Percentiles rank a stretch among this genome's conserved stretches.
Evolutionary conservation across 2,329 filamentous ascomycete species (phyloP).

Genomic region (Pseudogymnoascus verrucosus): DNA sequence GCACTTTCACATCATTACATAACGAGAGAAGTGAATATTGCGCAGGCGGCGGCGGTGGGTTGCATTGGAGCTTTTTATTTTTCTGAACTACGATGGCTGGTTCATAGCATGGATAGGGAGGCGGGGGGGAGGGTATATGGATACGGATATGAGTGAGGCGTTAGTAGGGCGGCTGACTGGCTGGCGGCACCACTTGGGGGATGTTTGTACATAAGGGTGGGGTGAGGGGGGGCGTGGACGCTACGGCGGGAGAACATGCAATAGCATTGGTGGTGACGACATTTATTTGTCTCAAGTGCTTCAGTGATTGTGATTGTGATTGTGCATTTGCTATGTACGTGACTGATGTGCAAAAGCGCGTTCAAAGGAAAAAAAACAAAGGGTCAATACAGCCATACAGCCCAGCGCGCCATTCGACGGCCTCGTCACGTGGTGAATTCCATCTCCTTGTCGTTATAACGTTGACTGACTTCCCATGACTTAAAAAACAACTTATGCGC

Average conservation of each 20-base stretch:
- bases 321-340: not conserved
- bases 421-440: not conserved
- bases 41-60: not conserved
- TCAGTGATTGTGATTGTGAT: not conserved
- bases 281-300: not conserved
- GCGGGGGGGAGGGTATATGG: not conserved
- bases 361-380: not conserved
- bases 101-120: slow-evolving; percentile 5
- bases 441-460: no score
- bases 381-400: not conserved
- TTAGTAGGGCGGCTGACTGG: not conserved
- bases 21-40: not conserved
- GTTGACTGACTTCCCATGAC: not conserved
- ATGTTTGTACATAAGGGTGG: not conserved
- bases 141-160: slow-evolving; percentile 7
- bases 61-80: slow-evolving; percentile 3
- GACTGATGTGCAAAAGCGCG: not conserved
- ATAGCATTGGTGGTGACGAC: slow-evolving; percentile 3
- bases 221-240: not conserved
- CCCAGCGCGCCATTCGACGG: not conserved
- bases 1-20: slow-evolving; percentile 4
- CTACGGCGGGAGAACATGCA: not conserved
- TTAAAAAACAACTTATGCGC: not conserved
- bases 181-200: not conserved
- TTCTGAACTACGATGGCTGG: slow-evolving; percentile 1